These are phyloP conservation scores for Exophiala oligosperma DNA, from an alignment of 2,329 filamentous ascomycete species.

Conservation along the genomic window DNA sequence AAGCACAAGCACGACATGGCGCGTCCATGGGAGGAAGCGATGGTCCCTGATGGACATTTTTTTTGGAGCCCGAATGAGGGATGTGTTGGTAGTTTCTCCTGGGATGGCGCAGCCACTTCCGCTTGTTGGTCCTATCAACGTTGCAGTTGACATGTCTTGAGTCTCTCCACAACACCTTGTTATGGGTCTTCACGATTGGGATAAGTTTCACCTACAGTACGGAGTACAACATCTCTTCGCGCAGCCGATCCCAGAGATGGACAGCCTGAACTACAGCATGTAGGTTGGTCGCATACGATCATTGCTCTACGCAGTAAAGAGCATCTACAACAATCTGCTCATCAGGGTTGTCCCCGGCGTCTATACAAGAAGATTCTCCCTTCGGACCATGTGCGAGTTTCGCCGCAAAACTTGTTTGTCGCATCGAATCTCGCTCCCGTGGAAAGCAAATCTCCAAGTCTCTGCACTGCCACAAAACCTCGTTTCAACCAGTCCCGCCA, in stretches of 20 bases:
- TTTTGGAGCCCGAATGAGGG: too few species aligned
- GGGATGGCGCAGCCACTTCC: neutral
- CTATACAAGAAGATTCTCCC: too few species aligned
- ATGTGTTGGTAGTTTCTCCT: neutral
- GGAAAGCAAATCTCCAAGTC: constrained; percentile 12
- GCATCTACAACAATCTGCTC: too few species aligned
- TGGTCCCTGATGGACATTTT: neutral
- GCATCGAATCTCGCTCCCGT: neutral
- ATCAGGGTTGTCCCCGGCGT: too few species aligned
- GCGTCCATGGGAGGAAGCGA: too few species aligned
- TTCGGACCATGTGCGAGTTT: too few species aligned
- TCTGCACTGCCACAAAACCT: constrained; percentile 15
- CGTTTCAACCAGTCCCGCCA: constrained; percentile 14
- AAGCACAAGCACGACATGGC: too few species aligned
- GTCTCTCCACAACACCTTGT: neutral
- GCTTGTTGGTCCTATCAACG: neutral
- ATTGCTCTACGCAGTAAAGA: too few species aligned
- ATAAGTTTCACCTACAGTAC: neutral
- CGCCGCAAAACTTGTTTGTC: neutral
- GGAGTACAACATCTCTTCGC: neutral
- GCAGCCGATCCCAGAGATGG: neutral
- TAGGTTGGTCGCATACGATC: too few species aligned
- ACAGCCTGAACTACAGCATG: too few species aligned
- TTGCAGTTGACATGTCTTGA: neutral
- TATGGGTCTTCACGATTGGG: neutral